Percentiles rank a stretch among this genome's conserved stretches.
Conservation (phyloP, 805 yeast genomes). For the Maudiozyma barnettii region DNA sequence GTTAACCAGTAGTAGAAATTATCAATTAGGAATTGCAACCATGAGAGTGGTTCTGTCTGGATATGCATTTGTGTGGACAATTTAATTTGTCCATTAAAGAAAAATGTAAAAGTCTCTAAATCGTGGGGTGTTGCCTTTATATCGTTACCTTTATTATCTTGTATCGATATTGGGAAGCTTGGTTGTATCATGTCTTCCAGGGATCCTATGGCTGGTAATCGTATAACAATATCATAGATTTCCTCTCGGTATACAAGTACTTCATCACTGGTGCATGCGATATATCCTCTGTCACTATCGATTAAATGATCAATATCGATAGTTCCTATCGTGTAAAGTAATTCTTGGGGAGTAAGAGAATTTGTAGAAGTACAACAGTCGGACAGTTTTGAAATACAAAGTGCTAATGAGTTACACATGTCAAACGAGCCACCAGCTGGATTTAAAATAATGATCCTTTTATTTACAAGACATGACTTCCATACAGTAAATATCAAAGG, state of each 20-base stretch:
- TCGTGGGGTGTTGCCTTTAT: slow-evolving; percentile 25
- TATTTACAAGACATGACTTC: slow-evolving; percentile 23
- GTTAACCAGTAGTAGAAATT: slow-evolving; percentile 23
- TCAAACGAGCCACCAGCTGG: slow-evolving; percentile 22
- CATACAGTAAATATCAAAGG: slow-evolving; percentile 28
- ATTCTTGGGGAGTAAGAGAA: neutral
- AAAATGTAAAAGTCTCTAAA: slow-evolving; percentile 12
- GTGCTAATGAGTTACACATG: slow-evolving; percentile 20
- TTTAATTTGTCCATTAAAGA: slow-evolving; percentile 8
- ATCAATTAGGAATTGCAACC: slow-evolving; percentile 27
- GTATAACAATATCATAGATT: slow-evolving; percentile 20
- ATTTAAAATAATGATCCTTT: slow-evolving; percentile 22
- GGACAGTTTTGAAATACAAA: slow-evolving; percentile 20
- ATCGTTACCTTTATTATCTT: slow-evolving; percentile 7
- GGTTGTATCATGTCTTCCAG: slow-evolving; percentile 2
- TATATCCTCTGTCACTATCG: slow-evolving; percentile 9
- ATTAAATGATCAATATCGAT: slow-evolving; percentile 9
- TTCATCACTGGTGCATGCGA: slow-evolving; percentile 29
- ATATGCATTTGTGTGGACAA: slow-evolving; percentile 7
- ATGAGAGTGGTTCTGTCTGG: slow-evolving; percentile 20
- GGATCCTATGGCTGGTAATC: slow-evolving; percentile 8
- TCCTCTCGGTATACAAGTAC: slow-evolving; percentile 18
- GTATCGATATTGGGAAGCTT: slow-evolving; percentile 6
- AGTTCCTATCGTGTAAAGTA: slow-evolving; percentile 9
- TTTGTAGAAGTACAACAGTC: slow-evolving; percentile 1